Evolutionary conservation across 345 rosid genomes (phyloP), one percentile per base, ranked within the genome.

Genomic region (Moringa oleifera): DNA sequence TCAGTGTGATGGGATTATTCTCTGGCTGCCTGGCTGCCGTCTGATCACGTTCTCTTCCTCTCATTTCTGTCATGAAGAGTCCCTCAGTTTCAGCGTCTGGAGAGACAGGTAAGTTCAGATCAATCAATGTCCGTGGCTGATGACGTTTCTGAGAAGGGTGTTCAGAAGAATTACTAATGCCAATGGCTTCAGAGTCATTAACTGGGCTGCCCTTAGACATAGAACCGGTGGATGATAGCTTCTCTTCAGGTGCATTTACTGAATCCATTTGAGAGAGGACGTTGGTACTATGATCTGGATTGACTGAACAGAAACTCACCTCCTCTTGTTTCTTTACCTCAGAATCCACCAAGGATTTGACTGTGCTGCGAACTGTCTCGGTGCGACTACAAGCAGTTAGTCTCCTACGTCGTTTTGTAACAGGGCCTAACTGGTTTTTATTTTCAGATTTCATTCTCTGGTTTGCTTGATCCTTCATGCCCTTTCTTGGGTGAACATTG

Each of bases 31-130:
- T 63, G 55, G 59, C 57, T 36, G n/a, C n/a, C n/a, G 51, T 28
- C 49, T 63, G 62, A 47, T 58, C 63, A 20, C 37, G 47, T 19
- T 22, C 62, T 57, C 22, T 23, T 55, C 62, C 62, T 20, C 60
- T 50, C 53, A 19, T 23, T 57, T 68, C 66, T 64, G 59, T 58
- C 59, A 50, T 41, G 15, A 56, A 45, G 17, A 47, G 70, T 58
- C 71, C 77, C n/a, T 70, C 73, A 57, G 59, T 31, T 37, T 73
- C 79, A 8, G 65, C 54, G 22, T 80, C 83, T 49, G 73, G 77
- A 59, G 57, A 61, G 36, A 74, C 19, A 9, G 88, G 85, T 25
- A 83, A 62, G 73, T 83, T 83, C 69, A 80, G 65, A 73, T 83
- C 88, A 53, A 83, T 76, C 70, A 76, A 52, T 20, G 37, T 68